Evolutionary conservation across 495 filamentous ascomycete species (phyloP).

Genomic region (Penicillium canescens): DNA sequence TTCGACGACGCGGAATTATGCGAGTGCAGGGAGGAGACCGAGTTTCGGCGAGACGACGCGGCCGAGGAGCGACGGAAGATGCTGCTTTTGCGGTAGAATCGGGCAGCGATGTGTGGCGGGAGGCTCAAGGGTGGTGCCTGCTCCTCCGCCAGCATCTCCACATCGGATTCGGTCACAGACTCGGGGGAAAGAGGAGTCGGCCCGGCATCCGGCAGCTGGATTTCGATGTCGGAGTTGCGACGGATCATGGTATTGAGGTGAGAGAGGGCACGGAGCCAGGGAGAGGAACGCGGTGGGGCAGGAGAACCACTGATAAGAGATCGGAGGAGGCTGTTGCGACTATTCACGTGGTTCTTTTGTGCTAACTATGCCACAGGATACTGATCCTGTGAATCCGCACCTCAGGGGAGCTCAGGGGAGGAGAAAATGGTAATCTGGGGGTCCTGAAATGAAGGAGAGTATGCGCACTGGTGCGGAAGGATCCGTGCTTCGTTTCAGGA

Average conservation of each 20-base stretch:
- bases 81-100: conserved; percentile 73
- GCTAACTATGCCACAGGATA: background rate
- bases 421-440: conserved; percentile 7
- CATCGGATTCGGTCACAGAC: conserved; percentile 30
- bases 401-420: background rate
- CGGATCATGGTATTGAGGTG: conserved; percentile 40
- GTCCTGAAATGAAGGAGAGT: conserved; percentile 12
- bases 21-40: conserved; percentile 83
- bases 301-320: conserved; percentile 25
- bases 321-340: conserved; percentile 9
- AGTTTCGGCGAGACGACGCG: conserved; percentile 85
- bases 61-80: conserved; percentile 78
- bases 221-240: conserved; percentile 49
- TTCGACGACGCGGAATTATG: conserved; percentile 64
- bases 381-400: background rate
- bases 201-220: conserved; percentile 45
- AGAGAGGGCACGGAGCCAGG: background rate
- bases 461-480: conserved; percentile 25
- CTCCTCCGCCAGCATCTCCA: conserved; percentile 51
- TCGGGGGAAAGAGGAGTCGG: conserved; percentile 30
- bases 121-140: conserved; percentile 53
- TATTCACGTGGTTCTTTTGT: background rate
- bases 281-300: conserved; percentile 21
- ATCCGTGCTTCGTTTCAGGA: conserved; percentile 47
- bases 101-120: conserved; percentile 81